Percentiles rank a stretch among this genome's conserved stretches.
Evolutionary conservation across 2,329 filamentous ascomycete species (phyloP).

Genomic region (Huntiella bhutanensis): DNA sequence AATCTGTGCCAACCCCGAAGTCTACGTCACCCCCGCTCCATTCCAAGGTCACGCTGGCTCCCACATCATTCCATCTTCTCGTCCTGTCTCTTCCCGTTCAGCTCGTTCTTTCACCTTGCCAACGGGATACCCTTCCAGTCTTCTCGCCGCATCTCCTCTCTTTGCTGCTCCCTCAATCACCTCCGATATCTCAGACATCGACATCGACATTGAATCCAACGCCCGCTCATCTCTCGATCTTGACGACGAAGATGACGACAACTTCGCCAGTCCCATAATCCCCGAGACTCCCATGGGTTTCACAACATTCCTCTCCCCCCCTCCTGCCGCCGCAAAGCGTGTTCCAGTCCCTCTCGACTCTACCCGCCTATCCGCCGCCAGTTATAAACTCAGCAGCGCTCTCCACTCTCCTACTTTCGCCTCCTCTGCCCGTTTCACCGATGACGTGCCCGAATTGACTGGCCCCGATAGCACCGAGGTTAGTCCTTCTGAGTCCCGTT

Average conservation of each 20-base stretch:
- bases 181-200: neutral
- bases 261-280: conserved; percentile 36
- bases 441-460: neutral
- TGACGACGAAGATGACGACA: conserved; percentile 35
- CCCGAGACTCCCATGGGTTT: conserved; percentile 25
- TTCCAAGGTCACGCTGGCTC: conserved; percentile 2
- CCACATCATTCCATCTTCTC: neutral
- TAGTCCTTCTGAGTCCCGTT: neutral
- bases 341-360: conserved; percentile 14
- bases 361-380: conserved; percentile 1
- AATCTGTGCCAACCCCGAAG: conserved; percentile 1
- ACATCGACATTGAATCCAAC: neutral
- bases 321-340: conserved; percentile 26
- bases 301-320: conserved; percentile 31
- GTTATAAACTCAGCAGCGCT: conserved; percentile 1
- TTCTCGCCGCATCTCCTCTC: conserved; percentile 4
- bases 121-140: neutral
- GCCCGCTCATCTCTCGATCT: conserved; percentile 8
- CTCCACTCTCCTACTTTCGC: conserved; percentile 8
- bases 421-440: neutral
- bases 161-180: neutral
- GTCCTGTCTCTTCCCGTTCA: conserved; percentile 6
- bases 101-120: conserved; percentile 6
- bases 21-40: conserved; percentile 6
- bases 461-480: neutral